Evolutionary conservation across 2,329 filamentous ascomycete genomes (phyloP).

Genomic region (Chrysosporium keratinophilum): DNA sequence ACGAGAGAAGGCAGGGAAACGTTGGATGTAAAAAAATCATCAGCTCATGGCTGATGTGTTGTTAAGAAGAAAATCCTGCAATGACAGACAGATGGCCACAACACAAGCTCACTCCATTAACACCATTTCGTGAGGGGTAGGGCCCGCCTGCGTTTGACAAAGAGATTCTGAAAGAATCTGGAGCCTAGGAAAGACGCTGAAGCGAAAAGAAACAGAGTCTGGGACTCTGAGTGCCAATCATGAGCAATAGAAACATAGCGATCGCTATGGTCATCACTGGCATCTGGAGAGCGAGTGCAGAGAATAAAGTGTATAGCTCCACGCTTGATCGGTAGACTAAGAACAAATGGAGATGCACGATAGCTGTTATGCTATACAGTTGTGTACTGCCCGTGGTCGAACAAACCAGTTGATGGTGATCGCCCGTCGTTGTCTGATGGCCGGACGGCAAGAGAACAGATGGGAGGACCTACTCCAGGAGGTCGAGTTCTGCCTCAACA

Average conservation of each 20-base stretch:
- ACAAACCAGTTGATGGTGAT: no score
- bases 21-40: neutral
- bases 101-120: neutral
- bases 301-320: no score
- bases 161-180: neutral
- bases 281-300: no score
- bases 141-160: neutral
- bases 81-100: neutral
- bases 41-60: neutral
- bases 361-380: no score
- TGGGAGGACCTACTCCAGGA: no score
- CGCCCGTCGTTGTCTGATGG: no score
- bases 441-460: no score
- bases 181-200: neutral
- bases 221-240: neutral
- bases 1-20: neutral
- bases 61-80: neutral
- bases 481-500: no score
- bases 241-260: neutral
- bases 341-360: no score
- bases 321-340: no score
- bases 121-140: neutral
- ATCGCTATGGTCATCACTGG: no score
- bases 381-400: no score
- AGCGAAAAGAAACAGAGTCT: neutral